A percentile compares a stretch with the other conserved stretches of the same genome.
phyloP scores from a whole-genome alignment of 805 yeast genomes.

The Yarrowia alimentaria region DNA sequence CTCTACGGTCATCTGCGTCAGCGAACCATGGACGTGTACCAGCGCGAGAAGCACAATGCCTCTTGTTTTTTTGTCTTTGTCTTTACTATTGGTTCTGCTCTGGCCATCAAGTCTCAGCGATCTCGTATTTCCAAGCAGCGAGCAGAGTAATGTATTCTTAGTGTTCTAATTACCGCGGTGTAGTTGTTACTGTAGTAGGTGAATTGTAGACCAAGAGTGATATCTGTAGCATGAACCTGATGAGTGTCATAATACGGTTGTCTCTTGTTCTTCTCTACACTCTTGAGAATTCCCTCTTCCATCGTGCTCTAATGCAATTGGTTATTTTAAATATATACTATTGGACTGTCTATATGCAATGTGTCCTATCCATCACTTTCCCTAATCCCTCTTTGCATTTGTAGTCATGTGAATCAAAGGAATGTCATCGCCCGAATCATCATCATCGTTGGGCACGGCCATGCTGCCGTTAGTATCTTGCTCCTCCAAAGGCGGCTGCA shows the following conservation, averaged over 20 bases:
- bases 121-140: conserved; percentile 2
- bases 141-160: neutral
- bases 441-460: conserved; percentile 5
- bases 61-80: conserved; percentile 7
- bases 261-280: too few species aligned
- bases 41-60: conserved; percentile 23
- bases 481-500: conserved; percentile 3
- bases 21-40: conserved; percentile 11
- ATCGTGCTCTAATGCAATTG: too few species aligned
- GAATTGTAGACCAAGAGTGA: too few species aligned
- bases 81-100: conserved; percentile 11
- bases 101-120: conserved; percentile 10
- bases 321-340: too few species aligned
- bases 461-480: too few species aligned
- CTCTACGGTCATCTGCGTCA: neutral
- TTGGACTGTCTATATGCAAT: too few species aligned
- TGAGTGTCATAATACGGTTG: too few species aligned
- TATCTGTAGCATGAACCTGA: too few species aligned
- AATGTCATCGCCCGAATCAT: conserved; percentile 18
- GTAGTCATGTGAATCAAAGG: conserved; percentile 16
- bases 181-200: too few species aligned
- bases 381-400: neutral
- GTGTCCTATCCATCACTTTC: too few species aligned
- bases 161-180: neutral
- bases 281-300: too few species aligned